These are phyloP conservation scores for Talaromyces atroroseus DNA, from an alignment of 2,329 filamentous ascomycete species.

Conservation along the genomic window DNA sequence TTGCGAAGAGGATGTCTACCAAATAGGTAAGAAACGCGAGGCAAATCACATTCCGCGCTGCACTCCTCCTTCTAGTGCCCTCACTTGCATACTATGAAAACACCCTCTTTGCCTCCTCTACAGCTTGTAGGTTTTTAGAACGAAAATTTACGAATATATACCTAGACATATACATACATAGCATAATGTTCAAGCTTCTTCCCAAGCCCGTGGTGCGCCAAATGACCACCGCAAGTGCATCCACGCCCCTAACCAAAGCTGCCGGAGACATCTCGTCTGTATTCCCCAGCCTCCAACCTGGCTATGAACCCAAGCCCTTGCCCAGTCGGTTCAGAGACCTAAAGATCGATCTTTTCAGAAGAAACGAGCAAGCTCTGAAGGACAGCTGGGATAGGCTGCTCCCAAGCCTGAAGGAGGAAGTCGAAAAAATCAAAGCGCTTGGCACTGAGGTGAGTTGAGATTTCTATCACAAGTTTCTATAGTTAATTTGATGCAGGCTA, in stretches of 20 bases:
- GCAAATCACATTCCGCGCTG: not conserved
- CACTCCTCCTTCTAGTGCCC: not conserved
- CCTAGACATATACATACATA: not conserved
- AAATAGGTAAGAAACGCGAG: not conserved
- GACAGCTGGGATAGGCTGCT: conserved; percentile 41
- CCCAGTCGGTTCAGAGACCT: conserved; percentile 38
- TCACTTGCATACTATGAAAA: not conserved
- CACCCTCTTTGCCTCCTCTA: not conserved
- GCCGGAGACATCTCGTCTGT: conserved; percentile 45
- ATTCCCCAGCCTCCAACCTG: conserved; percentile 42
- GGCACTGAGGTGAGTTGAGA: conserved; percentile 33
- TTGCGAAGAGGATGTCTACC: not conserved
- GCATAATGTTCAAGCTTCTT: conserved; percentile 17
- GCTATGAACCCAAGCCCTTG: conserved; percentile 38
- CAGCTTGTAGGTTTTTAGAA: no score
- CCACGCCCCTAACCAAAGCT: conserved; percentile 35
- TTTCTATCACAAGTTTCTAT: not conserved
- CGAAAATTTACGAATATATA: no score
- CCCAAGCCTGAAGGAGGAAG: conserved; percentile 34
- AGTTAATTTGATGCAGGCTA: conserved; percentile 24
- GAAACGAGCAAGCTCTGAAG: conserved; percentile 35
- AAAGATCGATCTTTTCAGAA: conserved; percentile 34
- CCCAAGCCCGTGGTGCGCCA: conserved; percentile 24
- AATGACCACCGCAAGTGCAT: conserved; percentile 27
- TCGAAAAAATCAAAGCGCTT: conserved; percentile 35